Base-by-base conservation (phyloP, 192 early-diverging fungal genomes). In the Coemansia sp. region DNA sequence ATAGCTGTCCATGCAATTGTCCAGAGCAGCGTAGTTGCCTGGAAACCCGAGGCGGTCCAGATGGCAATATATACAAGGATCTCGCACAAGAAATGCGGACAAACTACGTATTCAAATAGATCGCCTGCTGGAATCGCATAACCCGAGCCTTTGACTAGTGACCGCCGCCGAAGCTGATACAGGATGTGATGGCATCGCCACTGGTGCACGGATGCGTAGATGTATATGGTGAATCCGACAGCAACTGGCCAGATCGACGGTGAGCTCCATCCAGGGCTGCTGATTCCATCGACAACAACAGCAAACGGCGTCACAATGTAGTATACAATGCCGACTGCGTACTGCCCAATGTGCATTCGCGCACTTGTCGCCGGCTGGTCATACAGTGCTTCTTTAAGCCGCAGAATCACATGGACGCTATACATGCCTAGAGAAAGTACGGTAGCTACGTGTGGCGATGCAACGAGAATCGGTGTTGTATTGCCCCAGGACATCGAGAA, bases 81-180 rank as follows among this genome's bases (percentile, higher is more conserved):
- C 62, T 91, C 89, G 51, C 83, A 83, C 15, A 86, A 75, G 53
- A 86, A 91, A 69, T 91, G 89, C 24, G 89, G 86, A 3, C 80
- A 71, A 10, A 84, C 81, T 3, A 87, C 62, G 33, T 71, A 72
- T 42, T 81, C 59, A 60, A 89, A 91, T 83, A 86, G 80, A 55
- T 87, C 86, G 25, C 87, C 87, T 39, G 63, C 67, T 1, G 89
- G 87, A 18, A 91, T 73, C 41, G 59, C 68, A 58, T 91, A 91
- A 8, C 42, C 40, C n/a, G 42, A n/a, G 43, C 17, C 27, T 37
- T 49, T n/a, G 53, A 15, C 46, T 44, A 42, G 8, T 12, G 49
- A 17, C 34, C 18, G 33, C 40, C 33, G 37, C 12, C 89, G 83
- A 13, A 91, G 81, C 13, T 66, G 65, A 17, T 80, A 87, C n/a